Conservation (phyloP, 1,284 basidiomycete species). For the Phylloporus sp. region DNA sequence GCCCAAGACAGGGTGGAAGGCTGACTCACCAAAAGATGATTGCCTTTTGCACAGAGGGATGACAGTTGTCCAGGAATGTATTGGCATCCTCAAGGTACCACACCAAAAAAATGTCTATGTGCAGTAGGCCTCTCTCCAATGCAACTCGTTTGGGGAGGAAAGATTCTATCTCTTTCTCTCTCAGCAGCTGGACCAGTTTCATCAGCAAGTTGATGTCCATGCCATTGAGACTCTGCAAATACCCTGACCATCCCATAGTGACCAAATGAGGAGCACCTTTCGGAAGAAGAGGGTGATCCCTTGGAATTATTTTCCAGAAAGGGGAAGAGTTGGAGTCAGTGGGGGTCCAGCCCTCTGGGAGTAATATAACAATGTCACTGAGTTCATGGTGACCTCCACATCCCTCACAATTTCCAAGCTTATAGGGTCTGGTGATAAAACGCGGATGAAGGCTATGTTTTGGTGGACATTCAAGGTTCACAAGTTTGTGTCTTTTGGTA, state of each 20-base stretch:
- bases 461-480: background rate
- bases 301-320: background rate
- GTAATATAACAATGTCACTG: background rate
- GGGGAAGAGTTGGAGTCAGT: background rate
- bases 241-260: background rate
- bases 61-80: constrained; percentile 6
- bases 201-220: background rate
- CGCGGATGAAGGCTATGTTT: background rate
- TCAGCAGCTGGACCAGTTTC: constrained; percentile 1
- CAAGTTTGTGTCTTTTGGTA: background rate
- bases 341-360: background rate
- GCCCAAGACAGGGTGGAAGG: background rate
- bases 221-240: background rate
- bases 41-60: constrained; percentile 3
- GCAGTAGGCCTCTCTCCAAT: constrained; percentile 6
- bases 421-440: background rate
- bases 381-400: background rate
- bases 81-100: constrained; percentile 10
- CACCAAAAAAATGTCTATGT: background rate
- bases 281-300: background rate
- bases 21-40: constrained; percentile 3
- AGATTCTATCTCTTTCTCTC: background rate
- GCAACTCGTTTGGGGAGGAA: background rate
- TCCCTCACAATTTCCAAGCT: background rate
- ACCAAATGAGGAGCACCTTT: background rate